Evolutionary conservation across 306 rosid genomes (phyloP).

Genomic region (Trifolium fragiferum): DNA sequence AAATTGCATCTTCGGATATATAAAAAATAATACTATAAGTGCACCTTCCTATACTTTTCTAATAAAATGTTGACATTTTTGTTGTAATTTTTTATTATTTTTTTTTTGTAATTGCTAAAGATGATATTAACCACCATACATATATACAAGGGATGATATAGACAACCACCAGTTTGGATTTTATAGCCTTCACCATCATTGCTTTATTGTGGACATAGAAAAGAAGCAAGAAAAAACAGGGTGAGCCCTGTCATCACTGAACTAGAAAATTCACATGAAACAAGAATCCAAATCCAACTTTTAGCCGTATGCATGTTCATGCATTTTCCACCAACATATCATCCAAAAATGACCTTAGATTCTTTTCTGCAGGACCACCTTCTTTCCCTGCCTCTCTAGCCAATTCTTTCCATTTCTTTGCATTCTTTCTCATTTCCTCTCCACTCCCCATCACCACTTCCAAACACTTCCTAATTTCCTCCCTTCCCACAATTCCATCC

Average conservation of each 20-base stretch:
- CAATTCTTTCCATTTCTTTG: constrained; percentile 45
- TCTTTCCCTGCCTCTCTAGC: constrained; percentile 45
- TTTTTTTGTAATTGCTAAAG: too few species aligned
- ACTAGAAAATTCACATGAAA: neutral
- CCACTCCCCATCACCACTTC: constrained; percentile 52
- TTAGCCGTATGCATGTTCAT: neutral
- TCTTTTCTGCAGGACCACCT: constrained; percentile 41
- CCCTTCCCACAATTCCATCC: constrained; percentile 41
- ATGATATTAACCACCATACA: too few species aligned
- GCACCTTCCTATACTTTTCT: too few species aligned
- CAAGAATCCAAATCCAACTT: neutral
- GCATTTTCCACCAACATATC: neutral
- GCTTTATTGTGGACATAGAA: neutral
- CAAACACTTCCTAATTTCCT: constrained; percentile 53
- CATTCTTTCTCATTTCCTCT: constrained; percentile 46
- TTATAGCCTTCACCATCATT: neutral
- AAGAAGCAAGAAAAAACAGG: neutral
- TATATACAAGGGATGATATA: too few species aligned
- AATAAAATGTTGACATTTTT: too few species aligned
- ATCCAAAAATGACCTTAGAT: constrained; percentile 32
- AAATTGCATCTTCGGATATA: too few species aligned
- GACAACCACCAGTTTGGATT: neutral
- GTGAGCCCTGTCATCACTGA: neutral
- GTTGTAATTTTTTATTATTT: too few species aligned
- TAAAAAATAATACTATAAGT: too few species aligned